Conservation (phyloP, 208 protist genomes). For the Acanthamoeba healyi region DNA sequence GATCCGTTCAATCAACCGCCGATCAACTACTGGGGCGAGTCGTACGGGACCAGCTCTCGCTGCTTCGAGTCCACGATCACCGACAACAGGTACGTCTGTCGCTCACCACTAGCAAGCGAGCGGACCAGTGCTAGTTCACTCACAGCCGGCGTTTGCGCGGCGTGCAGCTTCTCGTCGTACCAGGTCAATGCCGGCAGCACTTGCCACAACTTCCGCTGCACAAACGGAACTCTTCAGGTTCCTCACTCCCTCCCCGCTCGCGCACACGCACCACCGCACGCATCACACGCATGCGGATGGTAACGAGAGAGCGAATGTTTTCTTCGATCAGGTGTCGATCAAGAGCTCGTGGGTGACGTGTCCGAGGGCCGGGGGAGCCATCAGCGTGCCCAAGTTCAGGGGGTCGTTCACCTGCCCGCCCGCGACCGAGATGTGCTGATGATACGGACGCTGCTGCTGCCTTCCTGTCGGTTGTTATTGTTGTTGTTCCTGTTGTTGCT, state of each 20-base stretch:
- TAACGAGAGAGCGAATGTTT: too few species aligned
- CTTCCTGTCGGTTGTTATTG: too few species aligned
- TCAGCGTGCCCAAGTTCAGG: constrained; percentile 33
- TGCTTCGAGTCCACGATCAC: constrained; percentile 57
- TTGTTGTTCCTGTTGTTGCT: too few species aligned
- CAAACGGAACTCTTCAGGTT: neutral
- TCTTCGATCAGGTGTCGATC: neutral
- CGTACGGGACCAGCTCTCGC: neutral
- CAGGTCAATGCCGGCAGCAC: constrained; percentile 26
- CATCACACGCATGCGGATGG: too few species aligned
- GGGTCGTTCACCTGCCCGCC: constrained; percentile 49
- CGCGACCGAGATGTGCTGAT: neutral
- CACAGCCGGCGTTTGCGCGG: neutral
- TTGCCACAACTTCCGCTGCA: constrained; percentile 33
- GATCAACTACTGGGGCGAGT: constrained; percentile 64
- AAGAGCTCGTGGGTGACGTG: constrained; percentile 17
- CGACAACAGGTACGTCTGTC: neutral
- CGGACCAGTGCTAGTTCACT: too few species aligned
- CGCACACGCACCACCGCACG: neutral
- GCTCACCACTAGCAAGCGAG: neutral
- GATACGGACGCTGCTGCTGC: too few species aligned
- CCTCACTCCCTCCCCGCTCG: too few species aligned
- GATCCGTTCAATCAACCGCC: neutral
- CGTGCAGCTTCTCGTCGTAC: neutral
- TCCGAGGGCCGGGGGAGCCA: neutral